These are phyloP conservation scores for Eucalyptus tenuipes DNA, from an alignment of 345 rosid genomes.

Conservation along the genomic window DNA sequence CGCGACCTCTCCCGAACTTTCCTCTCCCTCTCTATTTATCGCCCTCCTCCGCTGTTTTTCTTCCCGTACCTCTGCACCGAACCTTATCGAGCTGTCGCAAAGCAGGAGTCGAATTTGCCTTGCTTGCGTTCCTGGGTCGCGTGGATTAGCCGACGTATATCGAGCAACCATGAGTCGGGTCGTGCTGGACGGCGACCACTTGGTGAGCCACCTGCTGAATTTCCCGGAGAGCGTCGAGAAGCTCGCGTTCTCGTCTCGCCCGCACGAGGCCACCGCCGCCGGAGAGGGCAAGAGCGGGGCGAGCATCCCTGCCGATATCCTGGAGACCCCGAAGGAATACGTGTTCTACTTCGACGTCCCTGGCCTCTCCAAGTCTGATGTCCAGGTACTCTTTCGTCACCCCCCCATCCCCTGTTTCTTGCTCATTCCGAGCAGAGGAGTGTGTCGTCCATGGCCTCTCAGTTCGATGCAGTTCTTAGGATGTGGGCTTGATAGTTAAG, in stretches of 20 bases:
- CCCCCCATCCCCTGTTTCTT: background rate
- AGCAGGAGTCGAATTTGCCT: background rate
- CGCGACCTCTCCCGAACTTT: background rate
- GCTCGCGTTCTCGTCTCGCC: conserved; percentile 11
- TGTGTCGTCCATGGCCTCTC: background rate
- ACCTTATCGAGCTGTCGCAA: background rate
- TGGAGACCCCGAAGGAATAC: conserved; percentile 51
- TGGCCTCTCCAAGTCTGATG: conserved; percentile 56
- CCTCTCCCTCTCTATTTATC: background rate
- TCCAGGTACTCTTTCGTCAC: conserved; percentile 26
- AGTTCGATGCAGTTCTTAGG: background rate
- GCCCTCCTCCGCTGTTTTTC: background rate
- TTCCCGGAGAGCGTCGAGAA: conserved; percentile 53
- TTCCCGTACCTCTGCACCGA: background rate
- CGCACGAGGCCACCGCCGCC: background rate
- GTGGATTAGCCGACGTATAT: background rate
- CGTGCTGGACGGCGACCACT: background rate
- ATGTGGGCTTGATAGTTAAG: background rate
- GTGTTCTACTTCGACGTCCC: conserved; percentile 65
- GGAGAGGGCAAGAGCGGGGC: conserved; percentile 11
- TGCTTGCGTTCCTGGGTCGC: background rate
- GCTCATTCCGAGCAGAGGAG: background rate
- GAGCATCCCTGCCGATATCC: conserved; percentile 39
- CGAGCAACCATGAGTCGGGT: conserved; percentile 13
- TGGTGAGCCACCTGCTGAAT: conserved; percentile 24